phyloP scores from a whole-genome alignment of 768 basidiomycete species.

The Sutorius australiensis region DNA sequence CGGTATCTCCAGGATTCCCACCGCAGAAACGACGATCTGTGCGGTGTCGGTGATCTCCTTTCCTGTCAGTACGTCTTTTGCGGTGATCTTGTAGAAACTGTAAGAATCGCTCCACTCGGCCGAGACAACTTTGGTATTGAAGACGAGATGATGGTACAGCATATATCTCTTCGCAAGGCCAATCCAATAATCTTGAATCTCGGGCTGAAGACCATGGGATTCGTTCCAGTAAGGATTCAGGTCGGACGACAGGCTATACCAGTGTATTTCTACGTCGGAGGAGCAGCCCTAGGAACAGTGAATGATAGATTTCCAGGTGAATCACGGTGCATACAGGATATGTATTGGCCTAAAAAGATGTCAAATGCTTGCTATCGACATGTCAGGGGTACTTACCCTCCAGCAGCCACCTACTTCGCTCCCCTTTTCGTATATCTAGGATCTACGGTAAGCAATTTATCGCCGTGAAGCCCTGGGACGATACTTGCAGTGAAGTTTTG shows the following conservation, averaged over 20 bases:
- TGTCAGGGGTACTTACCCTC: slow-evolving; percentile 37
- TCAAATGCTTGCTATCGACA: background rate
- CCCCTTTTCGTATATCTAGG: slow-evolving; percentile 44
- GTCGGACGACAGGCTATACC: slow-evolving; percentile 48
- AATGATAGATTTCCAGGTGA: background rate
- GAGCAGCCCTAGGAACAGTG: slow-evolving; percentile 36
- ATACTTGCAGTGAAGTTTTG: slow-evolving; percentile 39
- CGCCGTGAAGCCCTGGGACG: too few relatives aligned
- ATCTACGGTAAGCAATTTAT: background rate
- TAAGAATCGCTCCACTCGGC: slow-evolving; percentile 41
- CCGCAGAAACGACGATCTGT: slow-evolving; percentile 49
- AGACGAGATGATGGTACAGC: slow-evolving; percentile 38
- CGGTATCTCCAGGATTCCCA: slow-evolving; percentile 47
- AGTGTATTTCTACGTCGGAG: slow-evolving; percentile 41
- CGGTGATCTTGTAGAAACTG: slow-evolving; percentile 36
- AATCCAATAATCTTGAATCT: slow-evolving; percentile 44
- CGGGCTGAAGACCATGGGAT: slow-evolving; percentile 38
- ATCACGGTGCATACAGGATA: slow-evolving; percentile 19
- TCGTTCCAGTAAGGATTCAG: slow-evolving; percentile 43
- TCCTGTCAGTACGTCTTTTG: slow-evolving; percentile 33
- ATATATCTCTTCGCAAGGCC: slow-evolving; percentile 40
- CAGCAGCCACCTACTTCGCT: slow-evolving; percentile 48
- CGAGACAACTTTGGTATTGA: slow-evolving; percentile 41
- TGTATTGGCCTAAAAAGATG: slow-evolving; percentile 27
- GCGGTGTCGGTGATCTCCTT: slow-evolving; percentile 31